Base-by-base conservation (phyloP, 768 basidiomycete genomes). In the Pleurotus salmoneostramineus region DNA sequence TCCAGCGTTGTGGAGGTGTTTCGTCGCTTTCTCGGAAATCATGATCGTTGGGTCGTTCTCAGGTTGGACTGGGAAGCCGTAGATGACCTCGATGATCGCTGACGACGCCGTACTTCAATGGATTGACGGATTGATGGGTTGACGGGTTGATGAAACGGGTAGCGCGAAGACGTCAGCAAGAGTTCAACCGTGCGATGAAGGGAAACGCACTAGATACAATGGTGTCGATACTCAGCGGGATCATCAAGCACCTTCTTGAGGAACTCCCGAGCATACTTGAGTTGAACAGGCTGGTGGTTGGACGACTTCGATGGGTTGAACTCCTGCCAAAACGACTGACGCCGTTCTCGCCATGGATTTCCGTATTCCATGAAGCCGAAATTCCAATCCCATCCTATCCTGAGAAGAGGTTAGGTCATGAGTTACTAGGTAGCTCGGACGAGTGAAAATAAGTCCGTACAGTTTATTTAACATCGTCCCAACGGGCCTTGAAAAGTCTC, bases 201-300 rank as follows among this genome's bases (percentile, higher is more conserved):
- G 3, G 15, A 66, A 15, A 61, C 77, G 57, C 51, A 81, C 78
- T 76, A 72, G 63, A 68, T 63, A 1, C 68, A 58, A 36, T 72
- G 70, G 8, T 56, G 62, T 59, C 72, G 62, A 57, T 77, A 75
- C 34, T 74, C 69, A 1, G 73, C 69, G 10, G 77, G 78, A 1
- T 64, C 61, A 7, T 73, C 69, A 4, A 73, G 63, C 7, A 75
- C 61, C 12, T 65, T 65, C 4, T 58, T 62, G 15, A 79, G 62
- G 15, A 79, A 63, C 36, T 68, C 64, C 7, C 71, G 64, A 14
- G 72, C 62, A 15, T 64, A 69, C 51, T 68, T 65, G 27, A 65
- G 44, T 57, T 73, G 66, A 7, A 59, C 61, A 27, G 71, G 62
- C 42, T 70, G 67, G 56, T 74, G 75, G 7, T 68, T 58, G 11